Percentiles rank a stretch among this genome's conserved stretches.
phyloP scores from a whole-genome alignment of 2,329 filamentous ascomycete species.

The Stemphylium beticola region DNA sequence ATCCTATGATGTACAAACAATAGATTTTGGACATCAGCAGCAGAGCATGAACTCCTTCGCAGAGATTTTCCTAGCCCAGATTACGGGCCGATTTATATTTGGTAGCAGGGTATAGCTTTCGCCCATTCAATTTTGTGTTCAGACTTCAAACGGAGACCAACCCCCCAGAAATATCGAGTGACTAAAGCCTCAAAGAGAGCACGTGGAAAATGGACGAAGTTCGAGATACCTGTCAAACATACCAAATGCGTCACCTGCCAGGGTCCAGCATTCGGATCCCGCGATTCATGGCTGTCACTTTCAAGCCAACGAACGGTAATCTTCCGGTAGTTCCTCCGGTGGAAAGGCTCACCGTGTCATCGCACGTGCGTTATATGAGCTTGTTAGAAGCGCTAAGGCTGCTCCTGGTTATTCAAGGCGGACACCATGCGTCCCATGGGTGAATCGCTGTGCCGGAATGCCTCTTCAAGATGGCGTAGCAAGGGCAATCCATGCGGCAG shows the following conservation, averaged over 20 bases:
- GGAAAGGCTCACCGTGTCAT: slow-evolving; percentile 9
- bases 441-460: slow-evolving; percentile 6
- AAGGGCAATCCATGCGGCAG: slow-evolving; percentile 7
- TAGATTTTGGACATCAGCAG: slow-evolving; percentile 9
- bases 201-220: slow-evolving; percentile 6
- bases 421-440: slow-evolving; percentile 8
- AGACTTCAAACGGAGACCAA: slow-evolving; percentile 4
- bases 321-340: slow-evolving; percentile 14
- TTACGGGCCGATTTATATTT: slow-evolving; percentile 8
- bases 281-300: slow-evolving; percentile 8
- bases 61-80: slow-evolving; percentile 1
- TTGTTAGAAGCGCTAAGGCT: background rate
- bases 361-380: slow-evolving; percentile 10
- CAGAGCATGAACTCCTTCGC: slow-evolving; percentile 4
- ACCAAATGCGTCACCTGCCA: background rate
- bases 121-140: slow-evolving; percentile 13
- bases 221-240: slow-evolving; percentile 3
- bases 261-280: slow-evolving; percentile 2
- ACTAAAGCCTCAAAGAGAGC: slow-evolving; percentile 6
- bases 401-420: slow-evolving; percentile 4
- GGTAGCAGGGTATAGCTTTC: slow-evolving; percentile 19
- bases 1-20: slow-evolving; percentile 47
- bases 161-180: slow-evolving; percentile 10
- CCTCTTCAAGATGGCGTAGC: slow-evolving; percentile 7
- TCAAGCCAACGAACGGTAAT: slow-evolving; percentile 6